Conservation (phyloP, 2,329 filamentous ascomycete species). For the Fusarium sp. region DNA sequence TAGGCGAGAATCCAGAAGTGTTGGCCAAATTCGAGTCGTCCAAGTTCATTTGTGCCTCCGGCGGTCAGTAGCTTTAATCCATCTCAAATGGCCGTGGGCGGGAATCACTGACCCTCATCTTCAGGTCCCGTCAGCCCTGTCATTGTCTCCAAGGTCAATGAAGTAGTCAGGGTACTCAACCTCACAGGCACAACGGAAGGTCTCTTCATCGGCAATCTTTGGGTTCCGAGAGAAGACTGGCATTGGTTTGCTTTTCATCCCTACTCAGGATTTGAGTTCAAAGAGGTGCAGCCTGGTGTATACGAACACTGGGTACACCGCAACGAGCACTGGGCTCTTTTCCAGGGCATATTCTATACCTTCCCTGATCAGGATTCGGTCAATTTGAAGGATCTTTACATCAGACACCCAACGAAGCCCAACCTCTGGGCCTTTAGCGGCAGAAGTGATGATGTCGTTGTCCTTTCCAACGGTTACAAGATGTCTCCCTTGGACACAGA, state of each 20-base stretch:
- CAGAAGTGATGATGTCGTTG: slow-evolving; percentile 45
- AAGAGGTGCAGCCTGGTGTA: slow-evolving; percentile 42
- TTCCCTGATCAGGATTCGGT: slow-evolving; percentile 42
- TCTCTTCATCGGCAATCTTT: slow-evolving; percentile 48
- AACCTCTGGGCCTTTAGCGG: slow-evolving; percentile 46
- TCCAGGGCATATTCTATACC: slow-evolving; percentile 45
- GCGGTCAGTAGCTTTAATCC: not conserved
- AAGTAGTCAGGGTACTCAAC: slow-evolving; percentile 47
- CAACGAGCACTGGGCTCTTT: slow-evolving; percentile 37
- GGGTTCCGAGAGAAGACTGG: slow-evolving; percentile 43
- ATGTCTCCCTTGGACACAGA: slow-evolving; percentile 46
- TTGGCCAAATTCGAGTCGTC: slow-evolving; percentile 45
- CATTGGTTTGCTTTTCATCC: slow-evolving; percentile 48
- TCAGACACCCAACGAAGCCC: slow-evolving; percentile 40
- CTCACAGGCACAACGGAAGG: slow-evolving; percentile 49
- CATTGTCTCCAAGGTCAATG: slow-evolving; percentile 44
- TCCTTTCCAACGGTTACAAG: slow-evolving; percentile 47
- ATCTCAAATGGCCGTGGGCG: rapidly evolving
- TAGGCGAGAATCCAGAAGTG: slow-evolving; percentile 45
- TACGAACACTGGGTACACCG: slow-evolving; percentile 49
- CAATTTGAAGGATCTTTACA: slow-evolving; percentile 47
- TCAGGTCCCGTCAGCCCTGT: slow-evolving; percentile 42
- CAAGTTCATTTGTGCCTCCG: slow-evolving; percentile 49
- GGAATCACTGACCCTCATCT: not conserved
- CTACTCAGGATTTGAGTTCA: slow-evolving; percentile 49